These are phyloP conservation scores for Colletotrichum sp. DNA, from an alignment of 2,329 filamentous ascomycete species.

Conservation along the genomic window DNA sequence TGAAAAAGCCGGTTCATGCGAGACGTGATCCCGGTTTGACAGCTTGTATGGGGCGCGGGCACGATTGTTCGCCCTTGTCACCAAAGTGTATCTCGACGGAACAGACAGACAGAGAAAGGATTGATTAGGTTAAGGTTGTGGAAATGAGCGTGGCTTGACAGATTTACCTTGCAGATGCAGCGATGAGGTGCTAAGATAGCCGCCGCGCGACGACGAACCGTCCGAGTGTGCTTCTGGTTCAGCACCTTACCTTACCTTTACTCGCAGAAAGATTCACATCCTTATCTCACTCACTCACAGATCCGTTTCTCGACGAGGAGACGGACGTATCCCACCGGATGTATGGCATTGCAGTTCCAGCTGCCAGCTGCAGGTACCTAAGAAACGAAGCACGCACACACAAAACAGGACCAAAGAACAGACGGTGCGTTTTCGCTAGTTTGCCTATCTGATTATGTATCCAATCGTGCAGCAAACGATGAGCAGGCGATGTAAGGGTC, in stretches of 20 bases:
- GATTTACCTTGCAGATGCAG: neutral
- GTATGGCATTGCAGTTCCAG: neutral
- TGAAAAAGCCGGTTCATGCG: neutral
- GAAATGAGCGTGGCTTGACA: neutral
- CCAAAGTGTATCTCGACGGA: neutral
- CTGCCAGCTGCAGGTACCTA: neutral
- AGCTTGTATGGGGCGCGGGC: neutral
- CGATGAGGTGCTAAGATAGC: neutral
- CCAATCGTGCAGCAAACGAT: neutral
- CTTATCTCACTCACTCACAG: neutral
- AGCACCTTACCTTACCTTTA: neutral
- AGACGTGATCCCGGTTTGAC: neutral
- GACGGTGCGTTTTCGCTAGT: neutral
- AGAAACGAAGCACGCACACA: neutral
- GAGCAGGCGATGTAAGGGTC: neutral
- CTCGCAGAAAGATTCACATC: neutral
- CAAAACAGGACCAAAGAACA: neutral
- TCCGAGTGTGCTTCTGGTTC: neutral
- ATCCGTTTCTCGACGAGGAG: neutral
- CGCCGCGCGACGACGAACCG: neutral
- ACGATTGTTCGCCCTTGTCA: neutral
- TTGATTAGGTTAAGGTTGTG: neutral
- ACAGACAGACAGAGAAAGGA: neutral
- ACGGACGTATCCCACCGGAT: neutral
- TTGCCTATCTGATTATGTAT: neutral